Percentiles rank a stretch among this genome's conserved stretches.
Evolutionary conservation across 176 grass and related monocot species (phyloP).

Genomic region (Canna indica): DNA sequence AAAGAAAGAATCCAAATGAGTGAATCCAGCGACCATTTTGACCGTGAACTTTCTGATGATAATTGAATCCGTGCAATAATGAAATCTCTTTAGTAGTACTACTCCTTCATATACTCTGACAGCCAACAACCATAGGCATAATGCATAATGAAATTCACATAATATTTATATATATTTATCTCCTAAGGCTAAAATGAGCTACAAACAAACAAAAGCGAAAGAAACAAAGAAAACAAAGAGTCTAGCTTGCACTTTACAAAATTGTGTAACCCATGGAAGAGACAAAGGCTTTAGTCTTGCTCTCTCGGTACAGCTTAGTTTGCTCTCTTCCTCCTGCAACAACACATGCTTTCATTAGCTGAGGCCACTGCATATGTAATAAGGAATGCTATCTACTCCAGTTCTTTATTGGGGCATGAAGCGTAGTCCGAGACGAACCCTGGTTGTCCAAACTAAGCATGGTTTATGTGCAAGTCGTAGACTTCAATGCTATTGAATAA

Average conservation of each 20-base stretch:
- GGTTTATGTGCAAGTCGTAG: too few relatives aligned
- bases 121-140: not conserved
- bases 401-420: not conserved
- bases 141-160: not conserved
- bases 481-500: too few relatives aligned
- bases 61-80: conserved; percentile 3
- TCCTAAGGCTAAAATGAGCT: not conserved
- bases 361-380: not conserved
- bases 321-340: not conserved
- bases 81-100: not conserved
- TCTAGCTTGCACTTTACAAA: not conserved
- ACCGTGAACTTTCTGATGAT: not conserved
- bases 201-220: not conserved
- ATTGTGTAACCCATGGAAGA: not conserved
- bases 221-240: not conserved
- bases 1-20: not conserved
- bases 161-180: not conserved
- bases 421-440: too few relatives aligned
- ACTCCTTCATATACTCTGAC: not conserved
- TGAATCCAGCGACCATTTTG: not conserved
- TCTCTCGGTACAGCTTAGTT: not conserved
- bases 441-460: too few relatives aligned
- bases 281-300: not conserved
- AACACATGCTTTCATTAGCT: conserved; percentile 8
- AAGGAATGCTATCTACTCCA: not conserved